Percentiles rank a stretch among this genome's conserved stretches.
Evolutionary conservation across 371 early-diverging fungal genomes (phyloP).

Genomic region (Mucor indicus): DNA sequence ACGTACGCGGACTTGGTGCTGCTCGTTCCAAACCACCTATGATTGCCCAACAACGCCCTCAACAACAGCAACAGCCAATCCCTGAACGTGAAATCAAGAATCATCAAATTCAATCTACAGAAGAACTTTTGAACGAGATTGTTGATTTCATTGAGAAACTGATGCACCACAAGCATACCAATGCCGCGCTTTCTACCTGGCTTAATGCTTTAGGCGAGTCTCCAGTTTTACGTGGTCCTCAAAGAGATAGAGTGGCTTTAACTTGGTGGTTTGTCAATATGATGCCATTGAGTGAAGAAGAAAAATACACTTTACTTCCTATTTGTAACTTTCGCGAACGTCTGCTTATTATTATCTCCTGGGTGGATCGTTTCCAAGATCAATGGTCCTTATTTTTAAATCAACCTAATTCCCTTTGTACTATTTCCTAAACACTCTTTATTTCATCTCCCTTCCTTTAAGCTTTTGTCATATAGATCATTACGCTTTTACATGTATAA

Average conservation of each 20-base stretch:
- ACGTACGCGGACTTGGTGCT: slow-evolving; percentile 19
- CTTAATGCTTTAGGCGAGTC: slow-evolving; percentile 18
- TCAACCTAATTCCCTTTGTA: neutral
- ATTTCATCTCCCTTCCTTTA: no score
- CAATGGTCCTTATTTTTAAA: slow-evolving; percentile 25
- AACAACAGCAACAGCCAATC: slow-evolving; percentile 1
- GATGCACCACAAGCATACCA: neutral
- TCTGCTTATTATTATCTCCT: slow-evolving; percentile 32
- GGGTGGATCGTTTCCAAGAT: slow-evolving; percentile 37
- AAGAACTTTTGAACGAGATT: slow-evolving; percentile 21
- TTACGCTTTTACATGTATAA: no score
- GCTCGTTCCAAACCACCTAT: slow-evolving; percentile 6
- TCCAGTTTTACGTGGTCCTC: slow-evolving; percentile 15
- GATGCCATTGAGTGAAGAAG: slow-evolving; percentile 46
- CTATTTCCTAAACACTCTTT: no score
- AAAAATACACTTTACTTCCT: slow-evolving; percentile 42
- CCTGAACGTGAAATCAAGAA: slow-evolving; percentile 1
- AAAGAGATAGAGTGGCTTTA: slow-evolving; percentile 33
- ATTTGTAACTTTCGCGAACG: slow-evolving; percentile 45
- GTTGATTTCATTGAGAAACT: slow-evolving; percentile 16
- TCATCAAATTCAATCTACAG: slow-evolving; percentile 15
- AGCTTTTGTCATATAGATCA: no score
- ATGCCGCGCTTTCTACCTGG: slow-evolving; percentile 14
- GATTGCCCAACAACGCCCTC: neutral
- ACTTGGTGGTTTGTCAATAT: slow-evolving; percentile 58